These are phyloP conservation scores for Balamuthia mandrillaris DNA, from an alignment of 208 protist species.

Conservation along the genomic window DNA sequence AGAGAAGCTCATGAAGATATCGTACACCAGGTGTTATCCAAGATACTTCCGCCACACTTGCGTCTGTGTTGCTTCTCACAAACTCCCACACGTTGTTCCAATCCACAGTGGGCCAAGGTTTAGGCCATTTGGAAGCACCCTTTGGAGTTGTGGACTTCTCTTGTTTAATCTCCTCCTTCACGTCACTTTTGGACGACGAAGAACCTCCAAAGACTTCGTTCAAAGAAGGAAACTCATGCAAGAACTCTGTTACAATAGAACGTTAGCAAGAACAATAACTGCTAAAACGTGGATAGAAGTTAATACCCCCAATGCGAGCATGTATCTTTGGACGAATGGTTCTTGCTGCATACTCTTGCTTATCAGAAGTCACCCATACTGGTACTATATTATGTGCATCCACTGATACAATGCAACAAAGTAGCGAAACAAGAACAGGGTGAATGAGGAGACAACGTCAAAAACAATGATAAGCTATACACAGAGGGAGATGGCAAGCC, in stretches of 20 bases:
- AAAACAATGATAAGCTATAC: not conserved
- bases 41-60: not conserved
- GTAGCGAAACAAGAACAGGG: not conserved
- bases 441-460: not conserved
- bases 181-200: too few species aligned
- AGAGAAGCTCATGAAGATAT: not conserved
- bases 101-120: not conserved
- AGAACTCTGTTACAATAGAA: not conserved
- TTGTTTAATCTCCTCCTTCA: too few species aligned
- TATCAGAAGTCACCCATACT: slow-evolving; percentile 44
- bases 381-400: slow-evolving; percentile 60
- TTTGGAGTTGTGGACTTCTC: not conserved
- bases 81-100: not conserved
- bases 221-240: slow-evolving; percentile 6
- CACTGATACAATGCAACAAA: not conserved
- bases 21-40: slow-evolving; percentile 3
- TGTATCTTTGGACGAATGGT: slow-evolving; percentile 57
- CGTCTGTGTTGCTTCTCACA: not conserved
- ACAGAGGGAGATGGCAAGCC: too few species aligned
- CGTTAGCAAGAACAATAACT: not conserved
- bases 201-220: too few species aligned
- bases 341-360: slow-evolving; percentile 58
- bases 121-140: not conserved
- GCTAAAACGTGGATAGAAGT: too few species aligned
- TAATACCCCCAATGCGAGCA: too few species aligned